Evolutionary conservation across 2,329 filamentous ascomycete species (phyloP).

Genomic region (Xylaria arbuscula): DNA sequence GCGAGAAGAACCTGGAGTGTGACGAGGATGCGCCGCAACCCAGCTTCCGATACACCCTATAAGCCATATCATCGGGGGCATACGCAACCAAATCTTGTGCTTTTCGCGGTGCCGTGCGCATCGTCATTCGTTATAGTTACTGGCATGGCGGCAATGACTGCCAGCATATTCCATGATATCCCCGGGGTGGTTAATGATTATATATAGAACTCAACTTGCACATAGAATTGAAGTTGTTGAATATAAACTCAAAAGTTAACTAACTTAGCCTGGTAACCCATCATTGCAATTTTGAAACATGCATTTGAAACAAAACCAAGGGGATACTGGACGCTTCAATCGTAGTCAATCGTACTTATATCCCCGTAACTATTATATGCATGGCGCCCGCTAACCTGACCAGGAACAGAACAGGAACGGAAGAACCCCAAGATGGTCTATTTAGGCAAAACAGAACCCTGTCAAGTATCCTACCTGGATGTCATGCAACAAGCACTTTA

Average conservation of each 20-base stretch:
- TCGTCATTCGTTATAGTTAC: constrained; percentile 29
- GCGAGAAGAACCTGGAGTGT: constrained; percentile 63
- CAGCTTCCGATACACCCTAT: constrained; percentile 56
- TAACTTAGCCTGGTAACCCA: background rate
- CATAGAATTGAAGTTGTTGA: constrained; percentile 19
- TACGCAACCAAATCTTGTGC: background rate
- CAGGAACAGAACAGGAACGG: constrained; percentile 46
- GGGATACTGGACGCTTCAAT: background rate
- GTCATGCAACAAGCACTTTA: background rate
- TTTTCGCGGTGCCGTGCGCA: constrained; percentile 5
- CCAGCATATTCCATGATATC: constrained; percentile 26
- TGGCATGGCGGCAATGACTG: constrained; percentile 28
- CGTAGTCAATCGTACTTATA: background rate
- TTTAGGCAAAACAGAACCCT: constrained; percentile 40
- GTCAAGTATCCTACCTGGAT: constrained; percentile 19
- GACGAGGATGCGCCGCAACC: constrained; percentile 56
- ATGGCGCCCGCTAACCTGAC: constrained; percentile 36
- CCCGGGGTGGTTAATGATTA: constrained; percentile 23
- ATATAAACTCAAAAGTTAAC: constrained; percentile 9
- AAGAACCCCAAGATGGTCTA: constrained; percentile 28
- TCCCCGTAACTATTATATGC: background rate
- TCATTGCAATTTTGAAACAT: background rate
- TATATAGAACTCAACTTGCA: constrained; percentile 23
- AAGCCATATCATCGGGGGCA: constrained; percentile 20
- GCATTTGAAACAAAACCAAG: background rate